phyloP scores from a whole-genome alignment of 1,284 basidiomycete genomes.

The Cryptococcus depauperatus region DNA sequence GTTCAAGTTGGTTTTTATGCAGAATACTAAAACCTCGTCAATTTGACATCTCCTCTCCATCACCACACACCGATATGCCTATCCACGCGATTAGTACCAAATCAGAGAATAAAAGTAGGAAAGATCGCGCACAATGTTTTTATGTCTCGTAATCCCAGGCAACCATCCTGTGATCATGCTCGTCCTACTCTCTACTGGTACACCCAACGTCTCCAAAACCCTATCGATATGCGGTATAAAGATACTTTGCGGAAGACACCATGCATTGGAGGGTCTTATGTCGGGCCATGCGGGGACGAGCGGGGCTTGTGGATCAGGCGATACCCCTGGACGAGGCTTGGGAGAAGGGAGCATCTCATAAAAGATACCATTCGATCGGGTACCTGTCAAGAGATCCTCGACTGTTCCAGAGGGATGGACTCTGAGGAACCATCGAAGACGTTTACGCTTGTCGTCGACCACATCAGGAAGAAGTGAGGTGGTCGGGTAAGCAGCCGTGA shows the following conservation, averaged over 20 bases:
- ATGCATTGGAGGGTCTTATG: conserved; percentile 29
- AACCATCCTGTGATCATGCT: conserved; percentile 39
- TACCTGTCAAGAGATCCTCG: conserved; percentile 36
- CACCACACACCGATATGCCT: no score
- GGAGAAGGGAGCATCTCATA: conserved; percentile 30
- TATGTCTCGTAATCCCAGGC: conserved; percentile 31
- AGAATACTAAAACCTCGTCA: no score
- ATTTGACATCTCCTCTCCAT: no score
- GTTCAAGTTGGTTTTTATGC: no score
- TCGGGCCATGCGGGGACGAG: conserved; percentile 42
- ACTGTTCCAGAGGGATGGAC: conserved; percentile 32
- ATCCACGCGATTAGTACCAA: not conserved
- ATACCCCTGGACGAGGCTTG: no score
- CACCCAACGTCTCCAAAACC: conserved; percentile 27
- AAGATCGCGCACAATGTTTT: conserved; percentile 32
- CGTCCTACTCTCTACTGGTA: conserved; percentile 36
- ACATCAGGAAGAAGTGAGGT: conserved; percentile 24
- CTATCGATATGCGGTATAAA: conserved; percentile 42
- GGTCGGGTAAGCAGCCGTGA: conserved; percentile 35
- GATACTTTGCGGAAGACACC: conserved; percentile 31
- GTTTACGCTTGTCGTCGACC: conserved; percentile 13
- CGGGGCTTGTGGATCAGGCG: conserved; percentile 24
- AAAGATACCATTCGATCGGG: conserved; percentile 32
- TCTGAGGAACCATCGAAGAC: conserved; percentile 37
- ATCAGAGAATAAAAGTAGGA: not conserved